Conservation (phyloP, 2,329 filamentous ascomycete species). For the Cladophialophora bantiana region DNA sequence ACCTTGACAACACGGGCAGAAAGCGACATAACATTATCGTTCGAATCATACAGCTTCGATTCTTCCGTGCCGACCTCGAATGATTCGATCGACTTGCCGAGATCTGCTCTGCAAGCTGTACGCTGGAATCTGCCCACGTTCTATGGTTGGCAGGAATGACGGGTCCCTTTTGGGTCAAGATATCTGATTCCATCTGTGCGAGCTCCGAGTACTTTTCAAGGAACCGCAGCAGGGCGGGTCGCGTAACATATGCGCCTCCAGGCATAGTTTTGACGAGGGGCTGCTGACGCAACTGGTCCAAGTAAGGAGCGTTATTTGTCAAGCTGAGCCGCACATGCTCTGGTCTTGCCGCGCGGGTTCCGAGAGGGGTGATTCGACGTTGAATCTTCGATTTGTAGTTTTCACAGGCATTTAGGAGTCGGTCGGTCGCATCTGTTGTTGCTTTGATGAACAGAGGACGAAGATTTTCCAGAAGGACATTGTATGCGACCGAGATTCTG, state of each 20-base stretch:
- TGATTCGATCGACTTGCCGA: conserved; percentile 44
- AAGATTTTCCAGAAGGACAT: conserved; percentile 6
- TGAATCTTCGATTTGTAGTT: conserved; percentile 49
- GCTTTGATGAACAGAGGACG: conserved; percentile 18
- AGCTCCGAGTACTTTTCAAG: conserved; percentile 16
- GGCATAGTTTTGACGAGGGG: not conserved
- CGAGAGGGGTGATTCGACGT: conserved; percentile 54
- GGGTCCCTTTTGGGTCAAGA: not conserved
- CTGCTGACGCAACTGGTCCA: conserved; percentile 35
- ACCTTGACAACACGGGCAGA: conserved; percentile 60
- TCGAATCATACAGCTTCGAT: conserved; percentile 61
- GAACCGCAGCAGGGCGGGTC: conserved; percentile 3
- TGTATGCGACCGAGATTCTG: conserved; percentile 4
- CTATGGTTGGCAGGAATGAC: not conserved
- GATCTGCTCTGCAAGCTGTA: conserved; percentile 17
- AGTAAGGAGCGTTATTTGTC: conserved; percentile 50
- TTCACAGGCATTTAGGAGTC: conserved; percentile 50
- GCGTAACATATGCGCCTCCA: conserved; percentile 4
- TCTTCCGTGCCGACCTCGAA: conserved; percentile 58
- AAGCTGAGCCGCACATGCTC: conserved; percentile 46
- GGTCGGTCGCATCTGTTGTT: conserved; percentile 43
- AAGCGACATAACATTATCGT: conserved; percentile 55
- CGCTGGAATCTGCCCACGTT: not conserved
- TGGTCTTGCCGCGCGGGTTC: conserved; percentile 47
- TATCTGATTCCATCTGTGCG: conserved; percentile 5